Evolutionary conservation across 148 eudicot genomes (phyloP).

Genomic region (Camellia granthamiana): DNA sequence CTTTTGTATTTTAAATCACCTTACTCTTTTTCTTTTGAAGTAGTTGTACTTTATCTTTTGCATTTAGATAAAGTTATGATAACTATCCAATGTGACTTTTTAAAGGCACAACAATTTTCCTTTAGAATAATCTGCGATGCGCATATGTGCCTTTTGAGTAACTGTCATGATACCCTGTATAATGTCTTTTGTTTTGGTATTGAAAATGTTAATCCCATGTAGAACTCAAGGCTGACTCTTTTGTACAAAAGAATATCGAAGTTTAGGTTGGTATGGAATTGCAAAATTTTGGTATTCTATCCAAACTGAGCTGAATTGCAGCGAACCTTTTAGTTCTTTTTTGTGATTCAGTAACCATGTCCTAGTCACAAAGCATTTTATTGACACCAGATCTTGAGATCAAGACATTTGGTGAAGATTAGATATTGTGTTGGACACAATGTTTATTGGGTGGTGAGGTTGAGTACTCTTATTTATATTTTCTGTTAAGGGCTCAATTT

Average conservation of each 20-base stretch:
- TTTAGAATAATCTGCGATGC: background rate
- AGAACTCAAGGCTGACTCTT: background rate
- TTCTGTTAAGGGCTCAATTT: constrained; percentile 7
- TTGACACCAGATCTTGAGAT: background rate
- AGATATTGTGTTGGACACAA: background rate
- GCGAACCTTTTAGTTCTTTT: background rate
- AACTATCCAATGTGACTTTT: background rate
- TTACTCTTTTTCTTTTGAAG: no score
- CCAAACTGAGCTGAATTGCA: constrained; percentile 3
- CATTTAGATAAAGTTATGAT: background rate
- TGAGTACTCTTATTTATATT: background rate
- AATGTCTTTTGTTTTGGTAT: background rate
- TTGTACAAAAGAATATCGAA: background rate
- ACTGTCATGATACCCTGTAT: background rate
- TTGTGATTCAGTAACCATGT: background rate
- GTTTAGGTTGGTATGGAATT: constrained; percentile 5
- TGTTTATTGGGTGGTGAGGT: background rate
- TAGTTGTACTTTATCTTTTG: background rate
- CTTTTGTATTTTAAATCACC: no score
- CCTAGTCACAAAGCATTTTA: no score
- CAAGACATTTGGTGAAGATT: background rate
- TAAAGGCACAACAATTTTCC: background rate
- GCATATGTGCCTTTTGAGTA: background rate
- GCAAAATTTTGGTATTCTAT: constrained; percentile 4
- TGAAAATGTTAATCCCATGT: background rate